Base-by-base conservation (phyloP, 495 filamentous ascomycete species). In the Penicillium egyptiacum region DNA sequence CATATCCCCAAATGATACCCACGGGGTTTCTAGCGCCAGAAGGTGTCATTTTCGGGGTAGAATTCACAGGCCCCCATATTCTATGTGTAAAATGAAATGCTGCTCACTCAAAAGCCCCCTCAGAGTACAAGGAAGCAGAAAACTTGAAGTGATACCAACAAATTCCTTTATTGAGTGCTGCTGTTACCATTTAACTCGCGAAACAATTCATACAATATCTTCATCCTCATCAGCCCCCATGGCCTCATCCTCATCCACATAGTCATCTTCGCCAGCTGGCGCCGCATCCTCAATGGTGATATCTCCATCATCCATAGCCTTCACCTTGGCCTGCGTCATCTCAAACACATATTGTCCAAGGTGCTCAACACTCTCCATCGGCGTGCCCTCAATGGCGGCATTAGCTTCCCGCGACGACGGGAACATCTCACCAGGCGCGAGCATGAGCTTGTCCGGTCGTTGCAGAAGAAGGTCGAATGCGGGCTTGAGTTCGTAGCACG, bases 321-420 rank as follows among this genome's bases (percentile, higher is more conserved):
- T 81, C 5, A 96, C 74, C 70, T 89, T 94, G 20, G 92, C 89
- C 62, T 87, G 80, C 12, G 92, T 93, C 91, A 98, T 98, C 75
- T 98, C 91, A 74, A 85, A 96, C 22, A 98, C 94, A 74, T 96
- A 98, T 74, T 96, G 89, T 5, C 94, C 95, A 35, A 98, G 74
- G 79, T 98, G 94, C 74, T 97, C 94, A 8, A 97, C 85, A 30
- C 89, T 84, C 64, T 90, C 89, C 90, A 98, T 98, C 8, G 83
- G 79, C 0, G 74, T 80, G 35, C 75, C 79, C 50, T 81, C 83
- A 11, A 82, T 78, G n/a, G 84, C 78, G 16, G 83, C 82, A 14
- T 75, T 75, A 30, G 87, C 68, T 26, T 76, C 67, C 43, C 90
- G 78, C 26, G 80, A 70, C 2, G 89, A 81, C 1, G 91, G 91